A percentile compares a stretch with the other conserved stretches of the same genome.
phyloP scores from a whole-genome alignment of 352 stramenopile species.

The Pythium dissimile region DNA sequence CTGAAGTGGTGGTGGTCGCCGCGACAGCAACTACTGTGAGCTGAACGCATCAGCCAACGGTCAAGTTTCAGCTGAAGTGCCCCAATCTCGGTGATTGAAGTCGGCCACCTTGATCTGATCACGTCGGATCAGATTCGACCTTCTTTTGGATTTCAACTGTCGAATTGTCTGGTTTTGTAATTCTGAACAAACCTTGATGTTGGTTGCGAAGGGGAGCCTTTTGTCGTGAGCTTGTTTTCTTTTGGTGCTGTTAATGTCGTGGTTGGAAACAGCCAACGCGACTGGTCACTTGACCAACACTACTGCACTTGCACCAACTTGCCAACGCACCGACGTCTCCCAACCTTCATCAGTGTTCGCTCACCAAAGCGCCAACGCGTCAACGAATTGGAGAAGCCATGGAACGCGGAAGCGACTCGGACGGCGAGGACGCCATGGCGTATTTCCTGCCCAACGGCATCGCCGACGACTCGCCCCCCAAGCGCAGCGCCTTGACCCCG shows the following conservation, averaged over 20 bases:
- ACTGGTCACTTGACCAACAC: not conserved
- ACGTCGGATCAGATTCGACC: not conserved
- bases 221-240: constrained; percentile 3
- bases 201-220: not conserved
- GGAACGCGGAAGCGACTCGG: constrained; percentile 31
- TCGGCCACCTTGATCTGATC: not conserved
- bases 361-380: constrained; percentile 1
- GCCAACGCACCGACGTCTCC: constrained; percentile 9
- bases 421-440: constrained; percentile 60
- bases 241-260: too few relatives aligned
- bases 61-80: too few relatives aligned
- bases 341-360: not conserved
- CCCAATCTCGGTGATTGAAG: not conserved
- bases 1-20: too few relatives aligned
- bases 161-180: constrained; percentile 10
- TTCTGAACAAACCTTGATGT: constrained; percentile 2
- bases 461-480: constrained; percentile 74
- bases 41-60: too few relatives aligned
- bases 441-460: constrained; percentile 88
- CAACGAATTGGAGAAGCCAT: constrained; percentile 13
- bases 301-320: not conserved
- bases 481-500: constrained; percentile 38
- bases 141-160: not conserved
- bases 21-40: too few relatives aligned
- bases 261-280: constrained; percentile 11